A percentile compares a stretch with the other conserved stretches of the same genome.
Evolutionary conservation across 257 asterid genomes (phyloP).

Genomic region (Linderniella brevidens): DNA sequence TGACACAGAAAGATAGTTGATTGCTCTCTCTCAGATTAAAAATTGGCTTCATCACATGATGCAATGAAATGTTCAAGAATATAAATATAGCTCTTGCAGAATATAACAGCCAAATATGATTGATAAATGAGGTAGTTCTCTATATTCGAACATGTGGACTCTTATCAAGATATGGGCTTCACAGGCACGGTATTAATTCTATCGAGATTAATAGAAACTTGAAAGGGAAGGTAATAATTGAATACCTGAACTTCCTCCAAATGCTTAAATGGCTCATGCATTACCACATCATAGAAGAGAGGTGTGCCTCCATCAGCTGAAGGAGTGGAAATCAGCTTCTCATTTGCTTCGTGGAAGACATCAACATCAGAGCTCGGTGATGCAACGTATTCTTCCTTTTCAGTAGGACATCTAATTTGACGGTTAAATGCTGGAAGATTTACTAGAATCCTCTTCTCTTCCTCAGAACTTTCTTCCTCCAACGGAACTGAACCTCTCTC

Average conservation of each 20-base stretch:
- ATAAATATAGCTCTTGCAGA: no score
- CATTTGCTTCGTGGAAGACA: slow-evolving; percentile 16
- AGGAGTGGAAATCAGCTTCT: slow-evolving; percentile 17
- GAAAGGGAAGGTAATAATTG: background rate
- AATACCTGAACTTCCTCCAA: slow-evolving; percentile 36
- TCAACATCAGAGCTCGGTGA: slow-evolving; percentile 18
- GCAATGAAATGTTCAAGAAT: no score
- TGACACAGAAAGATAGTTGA: no score
- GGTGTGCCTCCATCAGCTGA: slow-evolving; percentile 23
- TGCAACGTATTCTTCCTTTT: slow-evolving; percentile 17
- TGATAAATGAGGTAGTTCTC: no score
- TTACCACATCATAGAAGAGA: slow-evolving; percentile 24
- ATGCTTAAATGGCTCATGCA: slow-evolving; percentile 21
- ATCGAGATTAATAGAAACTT: background rate
- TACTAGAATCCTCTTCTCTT: slow-evolving; percentile 9
- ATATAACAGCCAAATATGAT: background rate
- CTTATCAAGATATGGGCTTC: no score
- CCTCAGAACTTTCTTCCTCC: slow-evolving; percentile 9
- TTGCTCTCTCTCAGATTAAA: no score
- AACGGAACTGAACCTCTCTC: slow-evolving; percentile 8
- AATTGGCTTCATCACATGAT: no score
- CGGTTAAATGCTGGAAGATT: slow-evolving; percentile 12
- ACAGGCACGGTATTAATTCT: background rate
- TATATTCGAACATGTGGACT: no score
- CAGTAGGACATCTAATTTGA: slow-evolving; percentile 15